Evolutionary conservation across 2,329 filamentous ascomycete species (phyloP).

Genomic region (Sordariomycetes sp.): DNA sequence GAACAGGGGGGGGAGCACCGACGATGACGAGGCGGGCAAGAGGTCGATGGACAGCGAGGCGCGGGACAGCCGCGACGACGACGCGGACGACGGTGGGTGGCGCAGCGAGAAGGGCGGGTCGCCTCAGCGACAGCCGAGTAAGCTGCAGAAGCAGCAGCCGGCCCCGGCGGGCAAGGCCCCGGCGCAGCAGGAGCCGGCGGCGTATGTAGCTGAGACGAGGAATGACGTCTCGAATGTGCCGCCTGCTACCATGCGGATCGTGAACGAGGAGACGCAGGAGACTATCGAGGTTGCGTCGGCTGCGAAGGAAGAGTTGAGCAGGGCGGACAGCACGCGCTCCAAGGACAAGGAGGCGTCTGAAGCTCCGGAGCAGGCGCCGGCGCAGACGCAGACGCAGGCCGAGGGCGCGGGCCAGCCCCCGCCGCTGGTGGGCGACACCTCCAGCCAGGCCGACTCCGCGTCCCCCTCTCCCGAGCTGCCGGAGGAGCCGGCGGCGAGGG

Average conservation of each 20-base stretch:
- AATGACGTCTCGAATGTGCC: conserved; percentile 44
- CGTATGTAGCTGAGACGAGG: conserved; percentile 27
- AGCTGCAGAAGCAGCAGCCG: conserved; percentile 55
- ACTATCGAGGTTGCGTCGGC: conserved; percentile 7
- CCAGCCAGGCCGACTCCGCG: conserved; percentile 55
- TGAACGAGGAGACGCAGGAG: conserved; percentile 38
- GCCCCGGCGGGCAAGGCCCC: conserved; percentile 19
- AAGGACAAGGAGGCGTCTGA: neutral
- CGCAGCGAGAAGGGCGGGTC: conserved; percentile 27
- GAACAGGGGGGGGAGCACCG: conserved; percentile 36
- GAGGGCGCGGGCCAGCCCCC: conserved; percentile 38
- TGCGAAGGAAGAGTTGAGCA: conserved; percentile 8
- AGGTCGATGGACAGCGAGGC: conserved; percentile 7
- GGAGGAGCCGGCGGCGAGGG: conserved; percentile 14
- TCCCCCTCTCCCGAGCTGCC: conserved; percentile 51
- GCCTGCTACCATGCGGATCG: conserved; percentile 42
- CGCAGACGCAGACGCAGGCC: conserved; percentile 45
- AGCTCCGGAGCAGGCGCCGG: conserved; percentile 56
- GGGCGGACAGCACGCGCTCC: conserved; percentile 13
- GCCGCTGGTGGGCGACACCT: conserved; percentile 55
- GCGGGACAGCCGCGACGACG: conserved; percentile 2
- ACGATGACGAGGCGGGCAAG: conserved; percentile 14
- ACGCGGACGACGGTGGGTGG: conserved; percentile 56
- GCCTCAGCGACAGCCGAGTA: conserved; percentile 46
- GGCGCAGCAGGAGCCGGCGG: neutral